These are phyloP conservation scores for Suhomyces emberorum DNA, from an alignment of 805 yeast species.

Conservation along the genomic window DNA sequence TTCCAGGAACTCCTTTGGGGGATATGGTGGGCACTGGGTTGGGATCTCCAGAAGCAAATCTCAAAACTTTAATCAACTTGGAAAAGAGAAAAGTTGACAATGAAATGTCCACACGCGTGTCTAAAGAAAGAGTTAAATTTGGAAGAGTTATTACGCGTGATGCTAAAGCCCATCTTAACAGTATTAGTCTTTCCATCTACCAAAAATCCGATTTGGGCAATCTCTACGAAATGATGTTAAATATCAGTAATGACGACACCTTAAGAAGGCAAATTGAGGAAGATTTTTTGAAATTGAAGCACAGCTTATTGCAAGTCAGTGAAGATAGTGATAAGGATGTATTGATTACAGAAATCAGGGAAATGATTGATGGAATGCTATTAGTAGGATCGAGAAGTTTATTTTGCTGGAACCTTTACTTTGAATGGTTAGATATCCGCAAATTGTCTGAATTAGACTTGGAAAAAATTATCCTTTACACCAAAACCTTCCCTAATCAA, in stretches of 20 bases:
- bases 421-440: constrained; percentile 68
- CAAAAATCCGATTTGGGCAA: constrained; percentile 48
- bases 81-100: constrained; percentile 39
- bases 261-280: constrained; percentile 59
- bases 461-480: constrained; percentile 45
- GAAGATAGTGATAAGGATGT: constrained; percentile 51
- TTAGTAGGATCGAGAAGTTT: constrained; percentile 58
- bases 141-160: constrained; percentile 43
- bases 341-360: constrained; percentile 43
- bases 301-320: constrained; percentile 49
- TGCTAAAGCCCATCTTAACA: constrained; percentile 36
- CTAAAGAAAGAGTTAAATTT: constrained; percentile 48
- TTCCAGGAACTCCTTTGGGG: constrained; percentile 57
- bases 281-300: constrained; percentile 53
- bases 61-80: constrained; percentile 42
- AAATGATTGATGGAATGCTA: constrained; percentile 69
- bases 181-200: constrained; percentile 46
- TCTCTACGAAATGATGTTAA: constrained; percentile 55
- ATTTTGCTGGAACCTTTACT: constrained; percentile 67
- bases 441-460: constrained; percentile 49
- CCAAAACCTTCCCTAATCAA: constrained; percentile 53
- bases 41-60: constrained; percentile 45
- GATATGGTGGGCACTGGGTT: constrained; percentile 46
- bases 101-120: constrained; percentile 36
- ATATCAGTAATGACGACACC: constrained; percentile 57